Evolutionary conservation across 441 rosid genomes (phyloP), one percentile per base, ranked within the genome.

Genomic region (Bruguiera hainesii): DNA sequence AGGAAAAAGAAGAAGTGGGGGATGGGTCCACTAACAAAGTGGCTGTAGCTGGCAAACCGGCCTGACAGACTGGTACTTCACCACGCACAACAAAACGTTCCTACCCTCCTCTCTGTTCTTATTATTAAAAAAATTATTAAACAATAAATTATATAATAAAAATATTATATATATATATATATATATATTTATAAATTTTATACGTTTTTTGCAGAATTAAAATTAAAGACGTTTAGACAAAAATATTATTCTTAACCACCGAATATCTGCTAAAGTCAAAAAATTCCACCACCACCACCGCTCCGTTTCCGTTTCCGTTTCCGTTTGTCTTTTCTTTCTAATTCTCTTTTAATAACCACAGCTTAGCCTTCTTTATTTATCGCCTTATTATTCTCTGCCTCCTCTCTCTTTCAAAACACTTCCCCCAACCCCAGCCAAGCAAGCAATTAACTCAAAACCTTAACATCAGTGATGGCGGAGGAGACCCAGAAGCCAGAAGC

Each of bases 381-480:
- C 15, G 3, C 15, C 9, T 1, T 33, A 33, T 7, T 7, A 33
- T 33, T 37, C 15, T 11, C 13, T 42, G 48, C 48, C 5, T 42
- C 48, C 0, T 15, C 46, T 42, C 16, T 11, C 48, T 42, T 42
- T 42, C 16, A 42, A 42, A 42, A 42, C 16, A 13, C 18, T 3
- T 3, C 5, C 48, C 15, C 9, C 9, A 1, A 1, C 39, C 48
- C 48, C 0, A 10, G 4, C 48, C 18, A 42, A 37, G 15, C 15
- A 10, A 42, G 16, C 46, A 9, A 3, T 13, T 42, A 3, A 3
- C 15, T 13, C 16, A 23, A 30, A 6, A 31, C 37, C 23, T 33
- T 35, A 10, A 6, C 20, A 4, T 60, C 33, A 10, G 66, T 55
- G 25, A 89, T 87, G 96, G 90, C 96, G 28, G 89, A 87, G 60